Conservation (phyloP, 2,329 filamentous ascomycete species). For the Pseudogymnoascus sp. region DNA sequence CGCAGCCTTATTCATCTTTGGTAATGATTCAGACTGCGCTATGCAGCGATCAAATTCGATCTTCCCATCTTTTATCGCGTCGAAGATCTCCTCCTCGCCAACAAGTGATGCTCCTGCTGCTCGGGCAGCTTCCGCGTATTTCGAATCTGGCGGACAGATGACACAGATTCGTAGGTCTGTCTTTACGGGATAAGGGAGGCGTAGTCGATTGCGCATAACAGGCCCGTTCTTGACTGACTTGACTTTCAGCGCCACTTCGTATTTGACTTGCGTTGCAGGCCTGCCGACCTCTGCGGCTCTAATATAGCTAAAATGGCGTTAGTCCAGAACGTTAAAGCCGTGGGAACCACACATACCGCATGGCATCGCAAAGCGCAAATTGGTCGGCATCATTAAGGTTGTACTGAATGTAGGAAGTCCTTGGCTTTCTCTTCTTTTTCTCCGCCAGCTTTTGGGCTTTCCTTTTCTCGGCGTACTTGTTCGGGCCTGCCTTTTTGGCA, state of each 20-base stretch:
- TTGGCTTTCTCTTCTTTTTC: slow-evolving; percentile 28
- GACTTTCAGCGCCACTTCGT: slow-evolving; percentile 80
- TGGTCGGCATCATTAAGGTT: slow-evolving; percentile 43
- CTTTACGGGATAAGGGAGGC: slow-evolving; percentile 81
- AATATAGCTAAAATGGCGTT: slow-evolving; percentile 58
- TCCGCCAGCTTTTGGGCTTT: slow-evolving; percentile 17
- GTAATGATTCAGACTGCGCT: slow-evolving; percentile 72
- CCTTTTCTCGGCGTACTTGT: slow-evolving; percentile 21
- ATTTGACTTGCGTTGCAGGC: slow-evolving; percentile 67
- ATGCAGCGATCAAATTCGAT: slow-evolving; percentile 87
- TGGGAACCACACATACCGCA: slow-evolving; percentile 54
- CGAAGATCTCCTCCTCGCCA: slow-evolving; percentile 80
- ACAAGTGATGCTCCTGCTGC: slow-evolving; percentile 74
- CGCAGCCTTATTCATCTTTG: slow-evolving; percentile 71
- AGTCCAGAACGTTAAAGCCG: slow-evolving; percentile 20
- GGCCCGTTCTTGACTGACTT: slow-evolving; percentile 80
- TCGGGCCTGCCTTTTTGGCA: slow-evolving; percentile 12
- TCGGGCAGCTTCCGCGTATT: slow-evolving; percentile 64
- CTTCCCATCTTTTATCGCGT: slow-evolving; percentile 61
- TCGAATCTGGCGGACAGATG: slow-evolving; percentile 76
- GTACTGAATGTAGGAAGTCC: slow-evolving; percentile 29
- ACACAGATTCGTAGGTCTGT: slow-evolving; percentile 86
- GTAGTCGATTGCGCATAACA: slow-evolving; percentile 78
- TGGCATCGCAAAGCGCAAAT: slow-evolving; percentile 83
- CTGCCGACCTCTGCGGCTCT: slow-evolving; percentile 87